A percentile compares a stretch with the other conserved stretches of the same genome.
Evolutionary conservation across 768 basidiomycete genomes (phyloP).

Genomic region (Leccinum boreale): DNA sequence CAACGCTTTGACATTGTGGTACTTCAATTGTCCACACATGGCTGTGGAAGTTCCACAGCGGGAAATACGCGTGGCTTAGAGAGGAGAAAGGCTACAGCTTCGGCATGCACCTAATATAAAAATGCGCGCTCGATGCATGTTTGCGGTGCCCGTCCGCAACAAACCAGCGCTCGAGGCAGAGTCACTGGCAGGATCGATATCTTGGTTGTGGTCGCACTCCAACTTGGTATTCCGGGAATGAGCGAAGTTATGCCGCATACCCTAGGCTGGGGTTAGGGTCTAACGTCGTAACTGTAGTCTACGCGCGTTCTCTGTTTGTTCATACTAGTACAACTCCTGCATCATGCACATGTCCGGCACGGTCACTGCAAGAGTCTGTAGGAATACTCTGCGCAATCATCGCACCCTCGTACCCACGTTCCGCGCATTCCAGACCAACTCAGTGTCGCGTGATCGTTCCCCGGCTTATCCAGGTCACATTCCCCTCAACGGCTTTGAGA

Average conservation of each 20-base stretch:
- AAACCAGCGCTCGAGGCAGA: background rate
- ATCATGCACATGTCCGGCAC: background rate
- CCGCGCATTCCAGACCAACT: slow-evolving; percentile 15
- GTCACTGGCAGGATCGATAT: background rate
- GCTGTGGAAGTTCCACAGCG: slow-evolving; percentile 15
- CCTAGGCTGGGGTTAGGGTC: slow-evolving; percentile 21
- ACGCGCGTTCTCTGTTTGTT: background rate
- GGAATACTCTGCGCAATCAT: background rate
- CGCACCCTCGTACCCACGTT: background rate
- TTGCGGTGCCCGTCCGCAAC: background rate
- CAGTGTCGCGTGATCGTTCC: slow-evolving; percentile 6
- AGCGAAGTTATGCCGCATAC: background rate
- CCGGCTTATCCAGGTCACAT: slow-evolving; percentile 78
- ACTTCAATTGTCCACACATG: slow-evolving; percentile 18
- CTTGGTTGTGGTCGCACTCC: background rate
- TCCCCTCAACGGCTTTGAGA: slow-evolving; percentile 79
- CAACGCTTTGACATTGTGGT: slow-evolving; percentile 26
- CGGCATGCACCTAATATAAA: background rate
- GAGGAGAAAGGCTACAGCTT: slow-evolving; percentile 11
- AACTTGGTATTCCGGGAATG: background rate
- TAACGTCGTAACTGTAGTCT: background rate
- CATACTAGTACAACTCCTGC: background rate
- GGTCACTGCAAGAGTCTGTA: background rate
- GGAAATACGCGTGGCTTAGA: slow-evolving; percentile 11
- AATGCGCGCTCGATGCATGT: background rate